Conservation (phyloP, 2,329 filamentous ascomycete species). For the Arthrobotrys iridis region DNA sequence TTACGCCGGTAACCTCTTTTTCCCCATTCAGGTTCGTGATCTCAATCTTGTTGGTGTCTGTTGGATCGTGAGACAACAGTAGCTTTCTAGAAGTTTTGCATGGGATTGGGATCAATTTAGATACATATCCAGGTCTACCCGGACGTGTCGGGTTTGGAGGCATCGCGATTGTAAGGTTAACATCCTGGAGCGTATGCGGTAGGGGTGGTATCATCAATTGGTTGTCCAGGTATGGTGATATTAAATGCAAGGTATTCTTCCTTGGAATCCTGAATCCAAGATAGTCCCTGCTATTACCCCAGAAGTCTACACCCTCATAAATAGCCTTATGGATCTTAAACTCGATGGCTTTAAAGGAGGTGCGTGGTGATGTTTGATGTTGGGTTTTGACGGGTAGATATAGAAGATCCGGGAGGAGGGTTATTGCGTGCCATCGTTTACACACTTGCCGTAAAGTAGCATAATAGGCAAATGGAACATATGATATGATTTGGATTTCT, state of each 20-base stretch:
- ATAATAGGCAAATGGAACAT: slow-evolving; percentile 14
- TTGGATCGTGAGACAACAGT: background rate
- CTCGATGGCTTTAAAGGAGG: background rate
- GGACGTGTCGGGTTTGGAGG: background rate
- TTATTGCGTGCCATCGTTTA: slow-evolving; percentile 26
- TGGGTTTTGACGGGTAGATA: background rate
- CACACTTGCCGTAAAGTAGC: slow-evolving; percentile 7
- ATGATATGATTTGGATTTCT: slow-evolving; percentile 19
- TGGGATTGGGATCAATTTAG: slow-evolving; percentile 6
- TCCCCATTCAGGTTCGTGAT: background rate
- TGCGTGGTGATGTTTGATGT: background rate
- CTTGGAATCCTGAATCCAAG: background rate
- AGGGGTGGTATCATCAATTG: slow-evolving; percentile 21
- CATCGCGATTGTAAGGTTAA: background rate
- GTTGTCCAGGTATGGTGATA: background rate
- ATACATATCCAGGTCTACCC: background rate
- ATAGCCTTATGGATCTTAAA: slow-evolving; percentile 24
- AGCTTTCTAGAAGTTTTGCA: background rate
- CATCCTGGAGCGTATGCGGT: slow-evolving; percentile 24
- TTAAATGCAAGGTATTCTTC: background rate
- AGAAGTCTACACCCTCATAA: slow-evolving; percentile 6
- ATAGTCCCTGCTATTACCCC: background rate
- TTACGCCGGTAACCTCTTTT: background rate
- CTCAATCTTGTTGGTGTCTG: background rate
- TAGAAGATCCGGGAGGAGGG: background rate